Evolutionary conservation across 208 protist genomes (phyloP).

Genomic region (Trichomonas gallinae): DNA sequence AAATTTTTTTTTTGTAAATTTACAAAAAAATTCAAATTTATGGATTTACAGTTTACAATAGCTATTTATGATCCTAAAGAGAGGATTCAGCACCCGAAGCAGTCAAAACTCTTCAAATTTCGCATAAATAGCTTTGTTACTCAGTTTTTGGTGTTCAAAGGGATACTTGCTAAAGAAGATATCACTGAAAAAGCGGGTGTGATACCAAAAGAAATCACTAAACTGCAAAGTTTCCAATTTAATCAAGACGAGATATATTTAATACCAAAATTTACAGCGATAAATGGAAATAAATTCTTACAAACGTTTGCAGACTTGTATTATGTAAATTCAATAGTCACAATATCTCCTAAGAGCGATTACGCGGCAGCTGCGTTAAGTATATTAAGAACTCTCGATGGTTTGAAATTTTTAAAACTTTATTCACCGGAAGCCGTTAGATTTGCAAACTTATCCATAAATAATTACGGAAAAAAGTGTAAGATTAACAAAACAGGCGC

Average conservation of each 20-base stretch:
- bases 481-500: not conserved
- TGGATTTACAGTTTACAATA: not conserved
- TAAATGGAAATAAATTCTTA: not conserved
- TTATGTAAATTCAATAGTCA: not conserved
- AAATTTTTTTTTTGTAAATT: too few relatives aligned
- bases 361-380: not conserved
- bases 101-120: not conserved
- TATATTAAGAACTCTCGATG: not conserved
- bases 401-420: not conserved
- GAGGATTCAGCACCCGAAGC: not conserved
- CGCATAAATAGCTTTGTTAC: not conserved
- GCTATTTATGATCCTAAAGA: not conserved
- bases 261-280: not conserved
- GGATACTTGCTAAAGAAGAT: not conserved
- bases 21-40: not conserved
- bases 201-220: not conserved
- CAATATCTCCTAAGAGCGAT: not conserved
- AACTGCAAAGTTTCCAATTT: not conserved
- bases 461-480: not conserved
- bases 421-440: not conserved
- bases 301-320: not conserved
- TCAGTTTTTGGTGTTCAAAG: not conserved
- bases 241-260: not conserved
- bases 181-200: not conserved
- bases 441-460: not conserved